These are phyloP conservation scores for Acephala macrosclerotiorum DNA, from an alignment of 2,329 filamentous ascomycete species.

Conservation along the genomic window DNA sequence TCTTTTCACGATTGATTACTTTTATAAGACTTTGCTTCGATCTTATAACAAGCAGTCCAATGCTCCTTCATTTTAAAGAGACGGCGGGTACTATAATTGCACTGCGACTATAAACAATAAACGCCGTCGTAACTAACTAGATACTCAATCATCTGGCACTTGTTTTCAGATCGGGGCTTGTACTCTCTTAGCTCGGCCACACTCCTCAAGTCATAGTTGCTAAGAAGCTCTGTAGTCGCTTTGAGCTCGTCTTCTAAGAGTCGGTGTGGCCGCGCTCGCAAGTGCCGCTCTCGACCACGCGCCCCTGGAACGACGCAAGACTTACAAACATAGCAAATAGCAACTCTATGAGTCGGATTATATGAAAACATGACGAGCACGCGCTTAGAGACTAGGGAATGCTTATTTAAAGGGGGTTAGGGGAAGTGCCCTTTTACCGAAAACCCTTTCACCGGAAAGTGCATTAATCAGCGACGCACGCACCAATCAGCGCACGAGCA, in stretches of 20 bases:
- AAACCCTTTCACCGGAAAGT: not conserved
- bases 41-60: not conserved
- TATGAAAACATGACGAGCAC: not conserved
- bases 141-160: not conserved
- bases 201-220: not conserved
- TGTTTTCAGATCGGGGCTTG: not conserved
- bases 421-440: not conserved
- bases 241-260: not conserved
- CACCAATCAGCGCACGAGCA: not conserved
- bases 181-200: not conserved
- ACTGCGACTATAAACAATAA: not conserved
- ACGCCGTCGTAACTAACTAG: not conserved
- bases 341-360: not conserved
- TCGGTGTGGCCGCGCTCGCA: not conserved
- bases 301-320: not conserved
- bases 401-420: not conserved
- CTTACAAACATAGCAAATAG: not conserved
- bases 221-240: not conserved
- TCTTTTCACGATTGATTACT: not conserved
- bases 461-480: not conserved
- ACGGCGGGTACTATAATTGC: not conserved
- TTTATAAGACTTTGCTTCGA: not conserved
- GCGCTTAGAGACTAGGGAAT: not conserved
- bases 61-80: not conserved
- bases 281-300: not conserved